Evolutionary conservation across 768 basidiomycete species (phyloP).

Genomic region (Lactarius tabidus): DNA sequence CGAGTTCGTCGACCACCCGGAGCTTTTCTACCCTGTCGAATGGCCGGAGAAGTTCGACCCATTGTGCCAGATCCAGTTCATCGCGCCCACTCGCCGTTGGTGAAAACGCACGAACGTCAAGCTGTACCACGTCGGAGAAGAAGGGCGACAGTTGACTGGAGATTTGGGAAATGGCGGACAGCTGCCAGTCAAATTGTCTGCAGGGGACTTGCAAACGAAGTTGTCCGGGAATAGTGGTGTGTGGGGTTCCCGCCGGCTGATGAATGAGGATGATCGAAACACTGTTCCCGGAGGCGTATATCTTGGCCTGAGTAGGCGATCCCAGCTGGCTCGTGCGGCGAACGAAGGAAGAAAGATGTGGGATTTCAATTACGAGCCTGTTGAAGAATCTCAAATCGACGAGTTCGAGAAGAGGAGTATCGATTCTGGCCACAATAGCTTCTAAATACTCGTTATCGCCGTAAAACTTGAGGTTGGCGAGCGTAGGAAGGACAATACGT

Average conservation of each 20-base stretch:
- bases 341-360: constrained; percentile 4
- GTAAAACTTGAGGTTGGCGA: not conserved
- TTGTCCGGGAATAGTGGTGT: not conserved
- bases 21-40: not conserved
- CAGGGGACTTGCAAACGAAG: not conserved
- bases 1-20: not conserved
- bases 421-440: not conserved
- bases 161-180: constrained; percentile 1
- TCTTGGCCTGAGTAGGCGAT: not conserved
- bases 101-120: not conserved
- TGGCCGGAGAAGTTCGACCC: constrained; percentile 5
- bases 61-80: not conserved
- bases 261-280: not conserved
- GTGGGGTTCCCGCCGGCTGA: not conserved
- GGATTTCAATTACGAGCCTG: not conserved
- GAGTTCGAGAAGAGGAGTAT: not conserved
- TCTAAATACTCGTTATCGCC: constrained; percentile 12
- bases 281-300: not conserved
- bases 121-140: not conserved
- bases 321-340: not conserved
- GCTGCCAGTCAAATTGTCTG: constrained; percentile 1
- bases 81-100: not conserved
- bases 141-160: not conserved
- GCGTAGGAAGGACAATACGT: not conserved
- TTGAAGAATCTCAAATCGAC: not conserved